Percentiles rank a stretch among this genome's conserved stretches.
phyloP scores from a whole-genome alignment of 768 basidiomycete species.

The Xerocomus spinulosus region DNA sequence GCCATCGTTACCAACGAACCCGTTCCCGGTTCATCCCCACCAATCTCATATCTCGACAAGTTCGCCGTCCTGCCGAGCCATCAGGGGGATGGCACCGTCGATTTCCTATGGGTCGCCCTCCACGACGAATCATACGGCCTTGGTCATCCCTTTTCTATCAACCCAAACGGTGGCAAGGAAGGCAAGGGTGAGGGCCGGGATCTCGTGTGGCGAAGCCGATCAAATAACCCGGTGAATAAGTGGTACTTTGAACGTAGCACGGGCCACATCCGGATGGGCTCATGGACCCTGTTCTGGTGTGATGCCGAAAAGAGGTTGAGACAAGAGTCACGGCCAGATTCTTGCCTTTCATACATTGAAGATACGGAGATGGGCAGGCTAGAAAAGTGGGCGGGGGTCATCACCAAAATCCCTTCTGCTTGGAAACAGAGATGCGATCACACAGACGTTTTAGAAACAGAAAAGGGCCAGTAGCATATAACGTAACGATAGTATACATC shows the following conservation, averaged over 20 bases:
- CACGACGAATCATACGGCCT: conserved; percentile 98
- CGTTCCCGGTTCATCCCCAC: conserved; percentile 32
- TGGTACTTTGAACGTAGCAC: conserved; percentile 98
- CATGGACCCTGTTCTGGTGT: conserved; percentile 98
- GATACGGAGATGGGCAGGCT: conserved; percentile 74
- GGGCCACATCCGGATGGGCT: conserved; percentile 79
- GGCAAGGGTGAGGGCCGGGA: conserved; percentile 90
- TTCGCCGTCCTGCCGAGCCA: conserved; percentile 93
- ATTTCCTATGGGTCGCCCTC: conserved; percentile 97
- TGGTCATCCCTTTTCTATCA: conserved; percentile 88
- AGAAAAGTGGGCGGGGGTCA: conserved; percentile 60
- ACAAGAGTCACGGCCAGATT: conserved; percentile 58
- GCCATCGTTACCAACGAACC: conserved; percentile 82
- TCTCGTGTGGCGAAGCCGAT: conserved; percentile 91
- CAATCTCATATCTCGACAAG: conserved; percentile 94
- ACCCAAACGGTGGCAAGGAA: conserved; percentile 90
- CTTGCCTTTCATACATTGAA: conserved; percentile 67
- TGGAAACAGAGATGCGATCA: conserved; percentile 56
- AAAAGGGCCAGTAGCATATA: no score
- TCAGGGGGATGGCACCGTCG: conserved; percentile 98
- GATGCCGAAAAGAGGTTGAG: conserved; percentile 87
- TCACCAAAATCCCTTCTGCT: conserved; percentile 69
- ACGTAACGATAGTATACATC: background rate
- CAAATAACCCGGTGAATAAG: conserved; percentile 95
- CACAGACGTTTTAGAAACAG: no score